Evolutionary conservation across 371 early-diverging fungal species (phyloP).

Genomic region (Mortierella sp.): DNA sequence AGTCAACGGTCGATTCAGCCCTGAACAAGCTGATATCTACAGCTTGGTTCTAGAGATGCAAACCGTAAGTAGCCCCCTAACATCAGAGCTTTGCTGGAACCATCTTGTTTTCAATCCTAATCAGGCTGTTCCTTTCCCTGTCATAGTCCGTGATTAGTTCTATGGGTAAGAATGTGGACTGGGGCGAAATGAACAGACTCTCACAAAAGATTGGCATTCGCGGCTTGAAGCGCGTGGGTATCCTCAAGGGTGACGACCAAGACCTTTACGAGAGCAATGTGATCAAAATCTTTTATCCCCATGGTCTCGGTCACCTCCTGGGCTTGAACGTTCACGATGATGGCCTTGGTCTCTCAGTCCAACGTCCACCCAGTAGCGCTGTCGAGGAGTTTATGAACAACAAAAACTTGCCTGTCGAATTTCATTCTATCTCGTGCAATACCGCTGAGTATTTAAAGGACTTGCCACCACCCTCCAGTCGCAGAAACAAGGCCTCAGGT

Average conservation of each 20-base stretch:
- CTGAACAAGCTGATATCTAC: conserved; percentile 82
- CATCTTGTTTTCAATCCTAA: not conserved
- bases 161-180: conserved; percentile 82
- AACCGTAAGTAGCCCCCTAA: conserved; percentile 57
- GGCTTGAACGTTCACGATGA: conserved; percentile 91
- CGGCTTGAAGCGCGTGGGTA: conserved; percentile 80
- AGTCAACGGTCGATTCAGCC: conserved; percentile 80
- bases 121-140: not conserved
- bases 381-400: conserved; percentile 1
- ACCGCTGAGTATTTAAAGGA: not conserved
- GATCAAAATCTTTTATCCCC: conserved; percentile 92
- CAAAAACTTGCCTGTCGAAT: conserved; percentile 15
- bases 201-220: conserved; percentile 79
- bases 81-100: not conserved
- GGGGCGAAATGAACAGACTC: conserved; percentile 86
- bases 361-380: conserved; percentile 11
- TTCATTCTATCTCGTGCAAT: conserved; percentile 8
- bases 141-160: conserved; percentile 61
- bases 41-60: conserved; percentile 88
- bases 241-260: conserved; percentile 76
- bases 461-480: conserved; percentile 45
- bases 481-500: conserved; percentile 20
- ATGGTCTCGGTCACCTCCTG: conserved; percentile 79
- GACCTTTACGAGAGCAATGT: conserved; percentile 77
- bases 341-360: conserved; percentile 58